phyloP scores from a whole-genome alignment of 805 yeast species.

The Candida ficus region DNA sequence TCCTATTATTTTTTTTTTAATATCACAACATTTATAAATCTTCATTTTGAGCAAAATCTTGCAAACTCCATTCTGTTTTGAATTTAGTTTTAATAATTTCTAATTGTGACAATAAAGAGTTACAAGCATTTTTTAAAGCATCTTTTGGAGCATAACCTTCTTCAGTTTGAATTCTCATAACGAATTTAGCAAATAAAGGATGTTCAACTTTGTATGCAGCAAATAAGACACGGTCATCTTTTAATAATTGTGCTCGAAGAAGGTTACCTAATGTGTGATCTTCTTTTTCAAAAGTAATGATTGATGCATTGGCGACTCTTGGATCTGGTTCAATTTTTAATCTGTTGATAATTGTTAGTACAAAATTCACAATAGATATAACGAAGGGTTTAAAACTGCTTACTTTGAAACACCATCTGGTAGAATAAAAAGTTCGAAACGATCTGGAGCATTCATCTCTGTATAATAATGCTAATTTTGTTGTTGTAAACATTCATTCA shows the following conservation, averaged over 20 bases:
- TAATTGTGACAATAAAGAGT: constrained; percentile 73
- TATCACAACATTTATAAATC: neutral
- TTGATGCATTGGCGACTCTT: constrained; percentile 91
- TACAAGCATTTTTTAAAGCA: constrained; percentile 88
- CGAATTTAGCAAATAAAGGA: constrained; percentile 92
- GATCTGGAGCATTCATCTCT: constrained; percentile 98
- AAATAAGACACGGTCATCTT: constrained; percentile 84
- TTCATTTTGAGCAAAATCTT: constrained; percentile 54
- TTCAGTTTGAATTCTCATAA: constrained; percentile 91
- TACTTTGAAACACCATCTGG: constrained; percentile 98
- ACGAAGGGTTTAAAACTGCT: constrained; percentile 24
- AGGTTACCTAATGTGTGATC: constrained; percentile 96
- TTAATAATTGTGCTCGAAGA: constrained; percentile 77
- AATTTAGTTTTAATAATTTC: constrained; percentile 72
- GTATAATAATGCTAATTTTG: neutral
- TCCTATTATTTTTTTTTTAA: too few relatives aligned
- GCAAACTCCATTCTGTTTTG: constrained; percentile 89
- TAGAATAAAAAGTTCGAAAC: constrained; percentile 91
- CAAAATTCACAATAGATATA: neutral
- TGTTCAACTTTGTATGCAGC: constrained; percentile 98
- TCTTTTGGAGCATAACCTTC: constrained; percentile 91
- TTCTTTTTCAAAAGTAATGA: constrained; percentile 90
- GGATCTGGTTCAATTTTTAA: constrained; percentile 88
- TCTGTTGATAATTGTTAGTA: constrained; percentile 29
- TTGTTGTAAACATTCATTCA: too few relatives aligned